phyloP scores from a whole-genome alignment of 805 yeast genomes.

The Ogataea populi-albae region DNA sequence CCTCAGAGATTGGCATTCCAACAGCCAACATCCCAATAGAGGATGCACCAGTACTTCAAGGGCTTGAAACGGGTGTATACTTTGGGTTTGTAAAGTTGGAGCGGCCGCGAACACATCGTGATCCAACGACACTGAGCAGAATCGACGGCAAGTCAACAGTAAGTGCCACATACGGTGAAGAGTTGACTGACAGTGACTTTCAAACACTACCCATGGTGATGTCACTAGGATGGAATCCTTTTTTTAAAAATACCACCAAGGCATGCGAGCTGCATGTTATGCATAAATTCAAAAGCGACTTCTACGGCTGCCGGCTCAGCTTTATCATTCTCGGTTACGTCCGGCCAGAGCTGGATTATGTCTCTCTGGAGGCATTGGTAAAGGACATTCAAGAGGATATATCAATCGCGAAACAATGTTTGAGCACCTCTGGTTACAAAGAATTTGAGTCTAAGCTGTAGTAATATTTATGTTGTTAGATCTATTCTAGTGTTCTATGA shows the following conservation, averaged over 20 bases:
- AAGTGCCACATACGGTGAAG: conserved; percentile 59
- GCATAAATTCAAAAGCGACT: conserved; percentile 62
- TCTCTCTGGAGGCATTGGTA: conserved; percentile 76
- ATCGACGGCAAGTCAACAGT: conserved; percentile 42
- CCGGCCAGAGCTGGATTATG: conserved; percentile 86
- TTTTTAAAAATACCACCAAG: conserved; percentile 71
- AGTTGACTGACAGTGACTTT: conserved; percentile 43
- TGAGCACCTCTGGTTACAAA: conserved; percentile 43
- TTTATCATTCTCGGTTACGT: conserved; percentile 81
- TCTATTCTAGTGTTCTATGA: too few species aligned
- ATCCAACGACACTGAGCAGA: conserved; percentile 22
- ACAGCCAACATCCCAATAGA: conserved; percentile 82
- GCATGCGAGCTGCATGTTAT: conserved; percentile 87
- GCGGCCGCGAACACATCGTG: conserved; percentile 16
- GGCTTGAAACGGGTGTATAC: conserved; percentile 76
- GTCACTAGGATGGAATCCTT: conserved; percentile 96
- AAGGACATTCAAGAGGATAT: conserved; percentile 82
- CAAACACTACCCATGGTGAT: conserved; percentile 80
- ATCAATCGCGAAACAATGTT: conserved; percentile 53
- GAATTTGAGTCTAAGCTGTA: conserved; percentile 30
- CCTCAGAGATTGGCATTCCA: conserved; percentile 89
- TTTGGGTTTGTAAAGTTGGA: conserved; percentile 58
- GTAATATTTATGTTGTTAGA: too few species aligned
- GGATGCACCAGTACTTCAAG: conserved; percentile 38
- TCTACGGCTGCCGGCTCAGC: conserved; percentile 78